Base-by-base conservation (phyloP, 805 yeast genomes). In the Kodamaea sagamina region DNA sequence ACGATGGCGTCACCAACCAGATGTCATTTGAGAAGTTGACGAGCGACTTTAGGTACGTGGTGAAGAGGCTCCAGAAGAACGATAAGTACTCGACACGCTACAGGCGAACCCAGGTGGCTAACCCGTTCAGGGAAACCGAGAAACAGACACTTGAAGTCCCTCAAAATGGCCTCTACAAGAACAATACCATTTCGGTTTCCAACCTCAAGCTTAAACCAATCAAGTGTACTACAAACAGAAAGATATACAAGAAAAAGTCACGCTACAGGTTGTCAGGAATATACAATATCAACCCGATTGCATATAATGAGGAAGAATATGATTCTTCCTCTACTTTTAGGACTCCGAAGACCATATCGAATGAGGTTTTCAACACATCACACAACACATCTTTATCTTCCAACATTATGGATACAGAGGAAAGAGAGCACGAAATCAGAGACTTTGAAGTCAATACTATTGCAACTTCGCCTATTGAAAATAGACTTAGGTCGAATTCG, bases 231-330 rank as follows among this genome's bases (percentile, higher is more conserved):
- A 41, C 49, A 50, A 19, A 55, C 25, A 43, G 59, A 19, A 65
- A 60, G 42, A 60, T 68, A 2, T 54, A 62, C 45, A 70, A 68
- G 53, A 68, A 68, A 56, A 71, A 67, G 50, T 65, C 73, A n/a
- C 59, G 60, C 27, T 69, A 70, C 49, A 55, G 73, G 37, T 54
- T 71, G 8, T 64, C 72, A 3, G 60, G 56, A 11, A 60, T 70
- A 1, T 71, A 65, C 50, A 69, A 61, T 18, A 46, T 68, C 32
- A 67, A 67, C 46, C 74, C 75, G 3, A 43, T 65, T 17, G 59
- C 55, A 32, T 52, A 41, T 13, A 41, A 35, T 17, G 44, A 41
- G 16, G 44, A 28, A 12, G 40, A 37, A 16, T 32, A 18, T 4
- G 26, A 38, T n/a, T 28, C 41, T 9, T 28, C 24, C 12, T 25